Evolutionary conservation across 768 basidiomycete genomes (phyloP).

Genomic region (Suillus hirtellus): DNA sequence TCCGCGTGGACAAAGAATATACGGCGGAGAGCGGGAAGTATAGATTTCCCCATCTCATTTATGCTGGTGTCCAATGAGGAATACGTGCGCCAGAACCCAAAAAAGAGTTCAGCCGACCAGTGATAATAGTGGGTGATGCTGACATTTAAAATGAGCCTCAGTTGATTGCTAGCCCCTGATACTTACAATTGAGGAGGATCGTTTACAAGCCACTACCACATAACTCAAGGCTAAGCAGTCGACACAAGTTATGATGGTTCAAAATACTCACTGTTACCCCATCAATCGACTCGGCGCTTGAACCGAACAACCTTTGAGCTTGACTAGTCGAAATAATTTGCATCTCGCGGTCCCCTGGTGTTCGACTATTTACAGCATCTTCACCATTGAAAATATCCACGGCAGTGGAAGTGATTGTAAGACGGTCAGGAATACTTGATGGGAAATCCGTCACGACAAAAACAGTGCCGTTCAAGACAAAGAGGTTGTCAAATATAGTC

Average conservation of each 20-base stretch:
- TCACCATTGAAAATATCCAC: constrained; percentile 56
- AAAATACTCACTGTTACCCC: constrained; percentile 63
- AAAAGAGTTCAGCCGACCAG: constrained; percentile 89
- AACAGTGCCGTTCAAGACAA: constrained; percentile 76
- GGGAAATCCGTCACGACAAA: constrained; percentile 81
- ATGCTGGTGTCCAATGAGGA: constrained; percentile 77
- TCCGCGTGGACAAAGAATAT: constrained; percentile 76
- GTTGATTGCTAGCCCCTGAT: background rate
- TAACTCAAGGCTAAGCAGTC: background rate
- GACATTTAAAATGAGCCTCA: background rate
- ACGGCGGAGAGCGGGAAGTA: constrained; percentile 71
- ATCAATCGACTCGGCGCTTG: constrained; percentile 69
- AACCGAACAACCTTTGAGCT: constrained; percentile 70
- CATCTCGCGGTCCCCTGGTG: constrained; percentile 81
- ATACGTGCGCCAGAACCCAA: constrained; percentile 92
- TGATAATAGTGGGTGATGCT: constrained; percentile 94
- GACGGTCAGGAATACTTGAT: constrained; percentile 59
- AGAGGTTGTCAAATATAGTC: constrained; percentile 87
- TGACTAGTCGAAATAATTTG: constrained; percentile 67
- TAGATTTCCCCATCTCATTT: constrained; percentile 60
- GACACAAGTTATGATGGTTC: background rate
- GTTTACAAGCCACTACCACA: constrained; percentile 69
- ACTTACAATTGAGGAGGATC: constrained; percentile 85
- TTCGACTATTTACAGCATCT: constrained; percentile 53
- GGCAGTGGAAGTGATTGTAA: constrained; percentile 72